Conservation (phyloP, 805 yeast species). For the Sungouiozyma ichnusensis region DNA sequence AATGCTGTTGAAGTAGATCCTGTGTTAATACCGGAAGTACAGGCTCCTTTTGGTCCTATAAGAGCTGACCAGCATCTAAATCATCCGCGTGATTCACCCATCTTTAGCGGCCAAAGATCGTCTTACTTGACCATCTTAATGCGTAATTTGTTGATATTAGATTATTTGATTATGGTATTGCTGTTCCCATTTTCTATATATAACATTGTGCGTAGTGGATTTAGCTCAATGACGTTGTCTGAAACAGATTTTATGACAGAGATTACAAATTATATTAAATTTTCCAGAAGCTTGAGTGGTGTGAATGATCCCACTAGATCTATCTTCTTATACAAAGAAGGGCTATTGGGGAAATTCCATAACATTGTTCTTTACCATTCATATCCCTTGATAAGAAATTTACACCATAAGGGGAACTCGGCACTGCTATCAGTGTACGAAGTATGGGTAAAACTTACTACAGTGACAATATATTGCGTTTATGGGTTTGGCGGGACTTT, state of each 20-base stretch:
- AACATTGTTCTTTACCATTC: conserved; percentile 23
- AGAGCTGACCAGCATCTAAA: not conserved
- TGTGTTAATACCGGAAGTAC: not conserved
- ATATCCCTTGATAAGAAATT: conserved; percentile 10
- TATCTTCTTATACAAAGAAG: conserved; percentile 9
- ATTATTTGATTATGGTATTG: conserved; percentile 20
- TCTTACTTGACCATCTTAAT: conserved; percentile 14
- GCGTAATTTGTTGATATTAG: conserved; percentile 20
- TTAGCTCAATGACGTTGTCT: conserved; percentile 22
- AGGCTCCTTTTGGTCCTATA: not conserved
- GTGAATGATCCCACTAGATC: conserved; percentile 24
- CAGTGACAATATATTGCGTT: conserved; percentile 14
- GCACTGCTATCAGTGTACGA: conserved; percentile 8
- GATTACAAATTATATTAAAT: conserved; percentile 8
- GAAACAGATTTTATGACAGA: conserved; percentile 22
- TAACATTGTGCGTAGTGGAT: conserved; percentile 21
- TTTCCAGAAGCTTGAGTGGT: conserved; percentile 15
- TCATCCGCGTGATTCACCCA: not conserved
- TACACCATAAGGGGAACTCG: not conserved
- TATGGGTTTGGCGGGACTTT: conserved; percentile 25
- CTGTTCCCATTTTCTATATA: conserved; percentile 27
- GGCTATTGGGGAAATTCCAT: conserved; percentile 25
- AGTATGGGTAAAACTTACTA: conserved; percentile 11
- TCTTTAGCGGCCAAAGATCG: not conserved
- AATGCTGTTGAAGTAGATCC: not conserved